Base-by-base conservation (phyloP, 2,329 filamentous ascomycete genomes). In the Pyricularia pennisetigena region DNA sequence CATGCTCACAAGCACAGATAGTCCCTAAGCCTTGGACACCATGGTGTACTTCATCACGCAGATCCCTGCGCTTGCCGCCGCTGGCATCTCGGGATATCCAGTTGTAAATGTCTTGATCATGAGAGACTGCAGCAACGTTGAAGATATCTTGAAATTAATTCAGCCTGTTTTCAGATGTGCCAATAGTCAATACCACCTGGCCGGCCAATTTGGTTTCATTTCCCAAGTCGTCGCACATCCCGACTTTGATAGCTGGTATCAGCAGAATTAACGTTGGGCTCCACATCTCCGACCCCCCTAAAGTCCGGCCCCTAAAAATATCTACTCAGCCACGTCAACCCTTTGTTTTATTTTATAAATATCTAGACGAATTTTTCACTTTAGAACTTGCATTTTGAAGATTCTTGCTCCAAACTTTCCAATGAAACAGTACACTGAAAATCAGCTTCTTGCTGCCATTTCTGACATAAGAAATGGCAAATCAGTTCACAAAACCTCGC, bases 81-180 rank as follows among this genome's bases (percentile, higher is more conserved):
- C 80, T 0, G 86, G 86, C 4, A 77, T 86, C 7, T 83, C 73
- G 0, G 81, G 82, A 1, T 85, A 84, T 71, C 80, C 81, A 32
- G 73, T 73, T 28, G n/a, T n/a, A n/a, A n/a, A n/a, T n/a, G n/a
- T 70, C 61, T 32, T 73, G 23, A 68, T 72, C 30, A 20, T 69
- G 66, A 67, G 61, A 2, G 49, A 66, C 65, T 65, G 67, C 8
- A 29, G 28, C 66, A 41, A 68, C 41, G 54, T 32, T 2, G n/a
- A 32, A 8, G 30, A 66, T 7, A 59, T 41, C 2, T 29, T 72
- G 20, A 41, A 41, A 8, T 59, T 64, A 1, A 23, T 69, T 3
- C 57, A 68, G 1, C 70, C 70, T 23, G 68, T 73, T 8, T 67
- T 73, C 20, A 9, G 62, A 2, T 68, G 71, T 61, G 69, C 72